Percentiles rank a stretch among this genome's conserved stretches.
Conservation (phyloP, 345 rosid species). For the Arabis alpina region DNA sequence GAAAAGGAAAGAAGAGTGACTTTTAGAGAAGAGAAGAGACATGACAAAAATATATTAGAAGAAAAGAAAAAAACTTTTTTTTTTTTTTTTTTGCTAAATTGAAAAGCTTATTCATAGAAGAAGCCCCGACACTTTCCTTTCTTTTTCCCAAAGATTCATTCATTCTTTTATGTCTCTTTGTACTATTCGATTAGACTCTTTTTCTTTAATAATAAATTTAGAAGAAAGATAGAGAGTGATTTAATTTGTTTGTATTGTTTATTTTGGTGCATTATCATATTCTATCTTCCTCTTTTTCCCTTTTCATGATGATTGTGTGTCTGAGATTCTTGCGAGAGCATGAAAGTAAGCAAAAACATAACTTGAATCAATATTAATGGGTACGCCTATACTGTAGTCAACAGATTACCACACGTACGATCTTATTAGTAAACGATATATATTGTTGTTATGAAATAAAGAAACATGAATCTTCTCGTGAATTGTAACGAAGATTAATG, state of each 20-base stretch:
- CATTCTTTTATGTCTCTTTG: conserved; percentile 38
- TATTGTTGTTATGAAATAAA: conserved; percentile 34
- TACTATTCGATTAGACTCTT: conserved; percentile 32
- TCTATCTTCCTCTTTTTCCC: conserved; percentile 3
- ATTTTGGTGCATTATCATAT: conserved; percentile 37
- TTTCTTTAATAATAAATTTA: conserved; percentile 30
- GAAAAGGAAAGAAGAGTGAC: conserved; percentile 41
- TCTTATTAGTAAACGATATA: conserved; percentile 6
- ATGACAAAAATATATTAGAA: conserved; percentile 18
- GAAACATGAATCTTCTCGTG: conserved; percentile 45
- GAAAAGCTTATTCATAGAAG: conserved; percentile 42
- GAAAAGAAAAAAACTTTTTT: conserved; percentile 1
- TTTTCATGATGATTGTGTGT: conserved; percentile 39
- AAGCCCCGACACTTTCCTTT: conserved; percentile 39
- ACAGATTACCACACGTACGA: conserved; percentile 39
- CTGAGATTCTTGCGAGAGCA: conserved; percentile 37
- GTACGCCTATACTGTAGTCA: conserved; percentile 28
- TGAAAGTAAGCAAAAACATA: conserved; percentile 43
- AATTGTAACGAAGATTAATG: conserved; percentile 34
- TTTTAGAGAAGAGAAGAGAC: conserved; percentile 41
- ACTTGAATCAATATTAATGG: conserved; percentile 35
- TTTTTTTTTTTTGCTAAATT: not conserved
- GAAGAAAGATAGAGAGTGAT: conserved; percentile 3
- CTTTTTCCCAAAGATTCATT: conserved; percentile 39
- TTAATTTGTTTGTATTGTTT: conserved; percentile 15